These are phyloP conservation scores for Trichoderma orchidacearum DNA, from an alignment of 495 filamentous ascomycete species.

Conservation along the genomic window DNA sequence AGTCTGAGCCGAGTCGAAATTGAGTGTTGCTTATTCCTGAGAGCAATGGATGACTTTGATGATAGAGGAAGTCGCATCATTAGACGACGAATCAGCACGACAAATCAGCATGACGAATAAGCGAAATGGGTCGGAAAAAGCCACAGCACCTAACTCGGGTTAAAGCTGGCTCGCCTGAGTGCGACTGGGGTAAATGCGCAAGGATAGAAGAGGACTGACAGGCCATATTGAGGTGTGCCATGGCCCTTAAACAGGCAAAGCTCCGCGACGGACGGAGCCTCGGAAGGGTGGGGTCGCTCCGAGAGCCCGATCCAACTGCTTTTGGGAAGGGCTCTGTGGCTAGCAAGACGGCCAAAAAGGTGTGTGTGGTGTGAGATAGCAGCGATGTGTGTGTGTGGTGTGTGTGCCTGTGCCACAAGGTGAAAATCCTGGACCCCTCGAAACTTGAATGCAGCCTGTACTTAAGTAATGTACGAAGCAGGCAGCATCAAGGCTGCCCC, in stretches of 20 bases:
- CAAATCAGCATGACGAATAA: background rate
- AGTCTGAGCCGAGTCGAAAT: background rate
- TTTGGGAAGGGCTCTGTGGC: background rate
- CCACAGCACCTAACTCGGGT: background rate
- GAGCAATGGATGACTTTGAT: background rate
- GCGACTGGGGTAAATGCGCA: background rate
- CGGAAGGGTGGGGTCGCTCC: background rate
- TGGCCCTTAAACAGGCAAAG: background rate
- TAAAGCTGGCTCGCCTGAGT: background rate
- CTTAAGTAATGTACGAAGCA: no score
- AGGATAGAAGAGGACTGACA: background rate
- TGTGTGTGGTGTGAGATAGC: background rate
- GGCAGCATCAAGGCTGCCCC: no score
- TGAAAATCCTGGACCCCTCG: background rate
- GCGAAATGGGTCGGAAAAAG: background rate
- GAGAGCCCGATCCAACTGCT: background rate
- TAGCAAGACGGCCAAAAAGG: background rate
- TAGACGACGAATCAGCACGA: background rate
- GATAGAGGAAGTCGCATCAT: background rate
- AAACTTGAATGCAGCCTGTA: no score
- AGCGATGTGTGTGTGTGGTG: no score
- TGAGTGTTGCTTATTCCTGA: background rate
- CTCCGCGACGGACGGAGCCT: background rate
- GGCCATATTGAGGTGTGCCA: background rate
- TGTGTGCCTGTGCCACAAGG: background rate